Conservation (phyloP, 306 rosid genomes). For the Medicago truncatula region DNA sequence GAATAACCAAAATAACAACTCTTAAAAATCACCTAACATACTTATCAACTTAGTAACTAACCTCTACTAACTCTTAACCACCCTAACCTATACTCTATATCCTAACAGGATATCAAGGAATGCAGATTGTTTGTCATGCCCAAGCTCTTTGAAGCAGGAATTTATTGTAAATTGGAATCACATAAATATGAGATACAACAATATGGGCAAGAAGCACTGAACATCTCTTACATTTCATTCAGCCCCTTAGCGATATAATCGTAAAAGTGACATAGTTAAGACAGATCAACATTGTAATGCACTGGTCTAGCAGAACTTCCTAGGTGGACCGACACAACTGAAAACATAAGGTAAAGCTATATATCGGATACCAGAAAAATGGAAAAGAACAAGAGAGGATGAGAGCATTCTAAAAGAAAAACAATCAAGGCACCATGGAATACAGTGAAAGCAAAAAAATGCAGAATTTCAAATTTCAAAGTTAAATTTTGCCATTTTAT, state of each 20-base stretch:
- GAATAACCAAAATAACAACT: too few species aligned
- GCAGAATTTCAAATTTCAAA: constrained; percentile 16
- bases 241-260: constrained; percentile 11
- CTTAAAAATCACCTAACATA: too few species aligned
- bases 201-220: background rate
- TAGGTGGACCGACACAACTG: constrained; percentile 13
- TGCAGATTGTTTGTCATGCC: background rate
- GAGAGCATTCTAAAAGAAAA: constrained; percentile 10
- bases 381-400: constrained; percentile 3
- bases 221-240: constrained; percentile 17
- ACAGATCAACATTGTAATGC: background rate
- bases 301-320: constrained; percentile 4
- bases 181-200: constrained; percentile 20
- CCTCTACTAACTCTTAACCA: too few species aligned
- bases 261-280: constrained; percentile 5
- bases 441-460: constrained; percentile 23
- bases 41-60: too few species aligned
- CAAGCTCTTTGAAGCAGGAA: constrained; percentile 7
- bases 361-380: constrained; percentile 16
- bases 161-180: constrained; percentile 20
- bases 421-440: constrained; percentile 27
- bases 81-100: too few species aligned
- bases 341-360: background rate
- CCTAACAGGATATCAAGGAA: constrained; percentile 14
- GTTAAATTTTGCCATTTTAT: constrained; percentile 20